Evolutionary conservation across 2,329 filamentous ascomycete genomes (phyloP).

Genomic region (Fusarium sp.): DNA sequence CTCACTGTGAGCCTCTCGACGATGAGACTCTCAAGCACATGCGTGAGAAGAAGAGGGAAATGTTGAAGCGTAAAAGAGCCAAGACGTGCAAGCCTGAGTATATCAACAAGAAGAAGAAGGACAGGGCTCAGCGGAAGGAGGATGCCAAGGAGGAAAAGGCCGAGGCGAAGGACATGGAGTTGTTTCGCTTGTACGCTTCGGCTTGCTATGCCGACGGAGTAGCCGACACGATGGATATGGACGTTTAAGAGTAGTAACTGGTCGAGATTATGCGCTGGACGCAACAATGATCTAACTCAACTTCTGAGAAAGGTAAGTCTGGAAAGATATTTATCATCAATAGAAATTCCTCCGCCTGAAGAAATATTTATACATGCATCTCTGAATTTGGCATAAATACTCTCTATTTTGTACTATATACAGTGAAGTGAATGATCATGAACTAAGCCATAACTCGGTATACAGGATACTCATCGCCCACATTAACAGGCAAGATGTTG

Average conservation of each 20-base stretch:
- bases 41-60: background rate
- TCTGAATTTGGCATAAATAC: background rate
- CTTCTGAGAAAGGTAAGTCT: background rate
- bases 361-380: background rate
- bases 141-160: background rate
- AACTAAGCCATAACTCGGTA: constrained; percentile 39
- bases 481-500: constrained; percentile 39
- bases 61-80: background rate
- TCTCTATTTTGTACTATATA: background rate
- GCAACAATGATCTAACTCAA: background rate
- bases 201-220: background rate
- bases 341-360: background rate
- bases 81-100: background rate
- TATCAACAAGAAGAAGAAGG: background rate
- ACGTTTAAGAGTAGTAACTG: background rate
- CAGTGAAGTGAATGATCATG: background rate
- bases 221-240: background rate
- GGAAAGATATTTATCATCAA: background rate
- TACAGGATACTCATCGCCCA: constrained; percentile 47
- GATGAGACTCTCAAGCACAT: background rate
- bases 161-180: background rate
- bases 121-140: background rate
- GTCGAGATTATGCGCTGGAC: background rate
- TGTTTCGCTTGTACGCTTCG: background rate
- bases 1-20: background rate